phyloP scores from a whole-genome alignment of 495 filamentous ascomycete species.

The Trichoderma parareesei region DNA sequence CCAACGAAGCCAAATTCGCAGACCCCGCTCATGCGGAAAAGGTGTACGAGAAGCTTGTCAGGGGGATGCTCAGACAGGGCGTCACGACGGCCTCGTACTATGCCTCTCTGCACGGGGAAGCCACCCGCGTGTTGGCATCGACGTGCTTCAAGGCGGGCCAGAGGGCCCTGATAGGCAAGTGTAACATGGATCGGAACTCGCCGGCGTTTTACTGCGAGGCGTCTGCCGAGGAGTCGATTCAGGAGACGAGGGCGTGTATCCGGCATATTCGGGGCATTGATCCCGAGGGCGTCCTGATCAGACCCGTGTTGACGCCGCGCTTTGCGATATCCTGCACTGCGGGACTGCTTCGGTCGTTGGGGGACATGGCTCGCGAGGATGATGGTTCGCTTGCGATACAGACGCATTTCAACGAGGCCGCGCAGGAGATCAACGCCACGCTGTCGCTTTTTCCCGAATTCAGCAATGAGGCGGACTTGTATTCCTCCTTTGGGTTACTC shows the following conservation, averaged over 20 bases:
- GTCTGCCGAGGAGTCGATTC: constrained; percentile 38
- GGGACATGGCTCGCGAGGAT: constrained; percentile 39
- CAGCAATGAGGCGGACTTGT: constrained; percentile 46
- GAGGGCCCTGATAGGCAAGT: constrained; percentile 58
- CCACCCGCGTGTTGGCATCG: constrained; percentile 51
- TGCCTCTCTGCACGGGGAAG: constrained; percentile 48
- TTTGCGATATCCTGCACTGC: constrained; percentile 54
- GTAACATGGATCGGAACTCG: constrained; percentile 55
- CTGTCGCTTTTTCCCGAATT: constrained; percentile 44
- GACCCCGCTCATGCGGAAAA: constrained; percentile 44
- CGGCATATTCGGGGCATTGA: constrained; percentile 35
- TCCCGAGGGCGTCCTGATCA: constrained; percentile 37
- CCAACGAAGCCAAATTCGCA: constrained; percentile 49
- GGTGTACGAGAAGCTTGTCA: constrained; percentile 46
- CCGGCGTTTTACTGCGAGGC: constrained; percentile 52
- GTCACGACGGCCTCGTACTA: constrained; percentile 62
- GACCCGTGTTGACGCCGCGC: constrained; percentile 52
- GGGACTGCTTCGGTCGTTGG: constrained; percentile 44
- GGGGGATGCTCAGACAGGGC: constrained; percentile 52
- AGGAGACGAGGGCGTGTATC: constrained; percentile 47
- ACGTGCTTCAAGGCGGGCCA: constrained; percentile 50
- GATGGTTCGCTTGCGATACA: constrained; percentile 52
- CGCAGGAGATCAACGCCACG: constrained; percentile 47
- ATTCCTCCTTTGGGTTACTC: constrained; percentile 45
- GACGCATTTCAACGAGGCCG: constrained; percentile 57